Evolutionary conservation across 306 rosid genomes (phyloP).

Genomic region (Chamaecrista fasciculata): DNA sequence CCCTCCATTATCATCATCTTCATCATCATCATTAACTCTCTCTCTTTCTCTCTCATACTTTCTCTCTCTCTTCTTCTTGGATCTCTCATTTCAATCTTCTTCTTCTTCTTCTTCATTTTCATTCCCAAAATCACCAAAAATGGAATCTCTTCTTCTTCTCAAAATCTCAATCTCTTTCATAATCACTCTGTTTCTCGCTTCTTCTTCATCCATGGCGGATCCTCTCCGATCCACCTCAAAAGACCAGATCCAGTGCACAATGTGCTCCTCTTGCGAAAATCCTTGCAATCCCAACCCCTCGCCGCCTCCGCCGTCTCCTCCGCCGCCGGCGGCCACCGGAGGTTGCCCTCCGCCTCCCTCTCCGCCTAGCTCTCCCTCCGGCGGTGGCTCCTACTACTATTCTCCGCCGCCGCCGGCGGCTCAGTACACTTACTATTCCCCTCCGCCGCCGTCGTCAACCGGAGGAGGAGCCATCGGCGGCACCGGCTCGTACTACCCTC

Average conservation of each 20-base stretch:
- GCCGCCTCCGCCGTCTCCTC: constrained; percentile 49
- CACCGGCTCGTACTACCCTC: constrained; percentile 51
- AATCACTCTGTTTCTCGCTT: neutral
- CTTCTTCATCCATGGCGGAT: constrained; percentile 13
- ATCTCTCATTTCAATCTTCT: neutral
- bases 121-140: neutral
- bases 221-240: constrained; percentile 34
- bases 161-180: neutral
- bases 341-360: constrained; percentile 79
- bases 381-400: constrained; percentile 41
- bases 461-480: constrained; percentile 38
- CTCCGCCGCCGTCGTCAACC: constrained; percentile 73
- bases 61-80: neutral
- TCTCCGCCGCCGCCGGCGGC: constrained; percentile 69
- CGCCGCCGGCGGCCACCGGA: constrained; percentile 30
- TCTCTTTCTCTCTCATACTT: no score
- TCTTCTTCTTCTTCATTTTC: neutral
- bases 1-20: neutral
- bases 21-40: neutral
- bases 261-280: constrained; percentile 82
- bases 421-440: constrained; percentile 46
- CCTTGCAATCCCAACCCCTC: constrained; percentile 57
- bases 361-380: constrained; percentile 44
- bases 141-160: constrained; percentile 26
- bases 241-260: constrained; percentile 86